Evolutionary conservation across 495 filamentous ascomycete genomes (phyloP), one percentile per base, ranked within the genome.

Genomic region (Trichocladium antarcticum): DNA sequence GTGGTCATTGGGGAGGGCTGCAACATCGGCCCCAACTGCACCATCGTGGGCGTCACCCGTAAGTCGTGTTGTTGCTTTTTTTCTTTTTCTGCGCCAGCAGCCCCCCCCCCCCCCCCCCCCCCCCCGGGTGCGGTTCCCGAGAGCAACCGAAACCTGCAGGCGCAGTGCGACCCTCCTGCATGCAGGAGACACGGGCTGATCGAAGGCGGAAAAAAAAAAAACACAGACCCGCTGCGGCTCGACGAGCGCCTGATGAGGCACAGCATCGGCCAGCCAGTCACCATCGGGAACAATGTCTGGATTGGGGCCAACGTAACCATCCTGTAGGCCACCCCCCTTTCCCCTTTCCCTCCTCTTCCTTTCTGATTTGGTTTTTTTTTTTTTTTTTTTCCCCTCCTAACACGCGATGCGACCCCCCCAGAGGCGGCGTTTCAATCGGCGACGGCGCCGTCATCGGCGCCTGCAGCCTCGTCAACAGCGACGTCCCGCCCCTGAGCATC

Each of bases 261-360:
- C 24, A 62, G 63, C 36, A 58, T 66, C 20, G 64, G 64, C 11
- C 59, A 59, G 34, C 56, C 59, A 5, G 56, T 69, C 15, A 59
- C 51, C 4, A 63, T 69, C 17, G 63, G 63, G 8, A 36, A 65
- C 11, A 50, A 61, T 19, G 63, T 65, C 9, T 66, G 57, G 57
- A 58, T 73, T 19, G 90, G 89, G 16, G 83, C 83, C 15, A 84
- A 84, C 54, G 68, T 56, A 31, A 67, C 61, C 14, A 57, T 66
- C 19, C 35, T 66, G 63, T 64, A 19, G 59, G 63, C 57, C 28
- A 32, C 41, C 29, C n/a, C 17, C 20, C 48, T 12, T 29, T 16
- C 17, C 3, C 11, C 4, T 19, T 5, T 12, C 22, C 14, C 40
- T 34, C 22, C 22, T 34, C 27, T 21, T 42, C 24, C 17, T n/a